phyloP scores from a whole-genome alignment of 805 yeast species.

The Starmerella geochares region DNA sequence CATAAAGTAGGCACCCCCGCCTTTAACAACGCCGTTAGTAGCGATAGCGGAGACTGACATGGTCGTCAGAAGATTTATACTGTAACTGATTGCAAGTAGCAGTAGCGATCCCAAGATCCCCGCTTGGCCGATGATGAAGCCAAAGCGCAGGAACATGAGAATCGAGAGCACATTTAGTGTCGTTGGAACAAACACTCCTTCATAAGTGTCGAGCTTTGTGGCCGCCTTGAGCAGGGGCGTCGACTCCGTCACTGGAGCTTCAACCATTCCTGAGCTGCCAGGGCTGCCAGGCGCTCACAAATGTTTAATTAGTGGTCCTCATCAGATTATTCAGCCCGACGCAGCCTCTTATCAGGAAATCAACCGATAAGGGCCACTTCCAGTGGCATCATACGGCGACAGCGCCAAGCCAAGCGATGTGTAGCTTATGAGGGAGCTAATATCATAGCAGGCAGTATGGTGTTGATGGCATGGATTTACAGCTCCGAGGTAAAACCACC shows the following conservation, averaged over 20 bases:
- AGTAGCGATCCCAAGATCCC: conserved; percentile 72
- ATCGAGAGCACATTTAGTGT: conserved; percentile 86
- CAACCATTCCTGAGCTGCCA: background rate
- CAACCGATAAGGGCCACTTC: too few species aligned
- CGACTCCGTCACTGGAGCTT: conserved; percentile 9
- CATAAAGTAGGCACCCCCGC: conserved; percentile 99
- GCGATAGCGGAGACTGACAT: conserved; percentile 90
- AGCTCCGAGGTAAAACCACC: too few species aligned
- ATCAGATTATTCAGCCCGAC: conserved; percentile 1
- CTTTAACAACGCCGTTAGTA: conserved; percentile 93
- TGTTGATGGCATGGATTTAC: too few species aligned
- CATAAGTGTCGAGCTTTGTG: conserved; percentile 62
- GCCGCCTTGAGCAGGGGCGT: conserved; percentile 6
- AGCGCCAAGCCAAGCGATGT: too few species aligned
- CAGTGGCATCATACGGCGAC: too few species aligned
- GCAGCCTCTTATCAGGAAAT: background rate
- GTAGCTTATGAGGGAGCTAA: too few species aligned
- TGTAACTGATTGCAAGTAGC: conserved; percentile 60
- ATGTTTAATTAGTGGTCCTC: background rate
- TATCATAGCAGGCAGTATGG: too few species aligned
- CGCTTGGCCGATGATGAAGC: conserved; percentile 89
- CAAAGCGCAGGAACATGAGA: conserved; percentile 89
- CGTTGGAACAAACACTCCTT: conserved; percentile 90
- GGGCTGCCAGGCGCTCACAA: background rate
- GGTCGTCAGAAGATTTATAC: conserved; percentile 75